Conservation (phyloP, 1,139 yeast species). For the Waltiozyma sp. region DNA sequence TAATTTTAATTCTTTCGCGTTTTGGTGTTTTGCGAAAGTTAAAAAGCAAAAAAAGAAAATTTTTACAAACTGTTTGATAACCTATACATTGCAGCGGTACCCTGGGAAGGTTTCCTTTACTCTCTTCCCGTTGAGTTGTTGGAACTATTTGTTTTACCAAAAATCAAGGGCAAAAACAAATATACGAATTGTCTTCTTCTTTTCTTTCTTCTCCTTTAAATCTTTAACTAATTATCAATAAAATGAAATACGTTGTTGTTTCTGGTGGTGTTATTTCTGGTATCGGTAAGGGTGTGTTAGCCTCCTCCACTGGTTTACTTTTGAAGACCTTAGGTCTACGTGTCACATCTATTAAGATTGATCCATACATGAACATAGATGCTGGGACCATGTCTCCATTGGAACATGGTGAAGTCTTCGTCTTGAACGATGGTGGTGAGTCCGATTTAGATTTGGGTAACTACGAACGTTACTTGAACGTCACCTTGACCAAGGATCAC, state of each 20-base stretch:
- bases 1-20: too few relatives aligned
- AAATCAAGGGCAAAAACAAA: background rate
- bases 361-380: constrained; percentile 97
- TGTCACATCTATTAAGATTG: constrained; percentile 95
- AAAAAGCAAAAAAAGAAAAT: background rate
- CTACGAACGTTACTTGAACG: constrained; percentile 91
- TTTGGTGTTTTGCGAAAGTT: too few relatives aligned
- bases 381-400: constrained; percentile 99
- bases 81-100: background rate
- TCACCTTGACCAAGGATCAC: constrained; percentile 86
- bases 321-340: constrained; percentile 89
- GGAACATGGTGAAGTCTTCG: constrained; percentile 98
- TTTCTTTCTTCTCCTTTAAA: background rate
- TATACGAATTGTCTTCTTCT: background rate
- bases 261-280: constrained; percentile 99
- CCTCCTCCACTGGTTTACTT: constrained; percentile 92
- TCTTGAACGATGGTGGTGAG: constrained; percentile 96
- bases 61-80: background rate
- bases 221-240: background rate
- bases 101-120: background rate
- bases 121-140: constrained; percentile 2
- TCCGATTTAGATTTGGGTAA: constrained; percentile 96
- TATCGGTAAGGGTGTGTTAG: constrained; percentile 93
- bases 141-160: constrained; percentile 1
- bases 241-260: constrained; percentile 96